Evolutionary conservation across 140 eudicot species (phyloP), one percentile per base, ranked within the genome.

Genomic region (Bidens hawaiensis): DNA sequence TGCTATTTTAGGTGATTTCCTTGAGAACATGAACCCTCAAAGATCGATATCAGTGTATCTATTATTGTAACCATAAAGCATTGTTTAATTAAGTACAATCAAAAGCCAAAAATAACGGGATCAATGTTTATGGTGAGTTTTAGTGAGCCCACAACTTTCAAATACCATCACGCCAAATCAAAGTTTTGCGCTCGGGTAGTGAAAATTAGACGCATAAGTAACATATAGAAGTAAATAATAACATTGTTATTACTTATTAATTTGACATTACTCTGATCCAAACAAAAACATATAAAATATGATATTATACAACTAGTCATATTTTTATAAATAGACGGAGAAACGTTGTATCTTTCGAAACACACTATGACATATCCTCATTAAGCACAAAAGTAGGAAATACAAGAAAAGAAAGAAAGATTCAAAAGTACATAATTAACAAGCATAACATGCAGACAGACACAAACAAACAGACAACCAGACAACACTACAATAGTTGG

Each of bases 241-340:
- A 60, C 33, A 36, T 60, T 22, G 12, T 11, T 60, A 60, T 60
- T 34, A 60, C 50, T 36, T 33, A 19, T 34, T 34, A 60, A 58
- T 16, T n/a, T n/a, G n/a, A n/a, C n/a, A n/a, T n/a, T n/a, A n/a
- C n/a, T n/a, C 38, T 21, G 31, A 19, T 21, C 14, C 31, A 60
- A 60, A 27, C 65, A 60, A 4, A 60, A 60, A 60, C 65, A 19
- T 60, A 38, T 26, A 34, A 60, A 10, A 31, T 60, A 33, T 15
- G 50, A n/a, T 18, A 3, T 49, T 24, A 17, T 34, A 19, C 10
- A 31, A 34, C 28, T 41, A 19, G 30, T 36, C 65, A 38, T 60
- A 60, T 34, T 13, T 18, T 60, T 60, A 33, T 34, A 57, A 45
- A 42, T 30, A 26, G 14, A 53, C 26, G 26, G 38, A 22, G 25